These are phyloP conservation scores for Exophiala mesophila DNA, from an alignment of 2,329 filamentous ascomycete species.

Conservation along the genomic window DNA sequence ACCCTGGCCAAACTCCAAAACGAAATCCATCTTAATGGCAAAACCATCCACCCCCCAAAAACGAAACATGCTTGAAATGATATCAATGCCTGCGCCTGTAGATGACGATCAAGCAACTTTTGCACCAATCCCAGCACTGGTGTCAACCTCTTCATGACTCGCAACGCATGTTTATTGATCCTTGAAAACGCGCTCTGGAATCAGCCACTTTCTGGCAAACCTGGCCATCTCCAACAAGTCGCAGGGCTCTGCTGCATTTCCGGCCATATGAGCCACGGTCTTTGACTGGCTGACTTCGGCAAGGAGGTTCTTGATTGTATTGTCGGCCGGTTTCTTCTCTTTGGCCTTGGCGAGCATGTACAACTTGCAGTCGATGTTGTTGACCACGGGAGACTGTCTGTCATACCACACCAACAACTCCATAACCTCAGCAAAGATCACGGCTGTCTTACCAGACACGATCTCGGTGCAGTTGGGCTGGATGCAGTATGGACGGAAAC, in stretches of 20 bases:
- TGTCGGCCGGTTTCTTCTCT: constrained; percentile 13
- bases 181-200: no score
- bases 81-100: no score
- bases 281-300: not conserved
- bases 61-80: no score
- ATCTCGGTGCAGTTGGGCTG: constrained; percentile 9
- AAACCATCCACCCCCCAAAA: no score
- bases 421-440: constrained; percentile 16
- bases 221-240: constrained; percentile 17
- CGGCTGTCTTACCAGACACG: constrained; percentile 19
- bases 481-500: constrained; percentile 17
- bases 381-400: constrained; percentile 9
- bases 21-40: no score
- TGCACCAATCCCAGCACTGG: no score
- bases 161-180: no score
- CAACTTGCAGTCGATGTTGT: constrained; percentile 2
- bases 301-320: constrained; percentile 12
- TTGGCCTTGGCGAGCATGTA: constrained; percentile 10
- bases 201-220: constrained; percentile 14
- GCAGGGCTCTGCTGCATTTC: not conserved
- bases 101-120: no score
- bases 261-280: not conserved
- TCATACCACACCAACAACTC: constrained; percentile 21
- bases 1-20: no score
- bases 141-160: no score